Conservation (phyloP, 352 stramenopile species). For the Phytophthora hibernalis region DNA sequence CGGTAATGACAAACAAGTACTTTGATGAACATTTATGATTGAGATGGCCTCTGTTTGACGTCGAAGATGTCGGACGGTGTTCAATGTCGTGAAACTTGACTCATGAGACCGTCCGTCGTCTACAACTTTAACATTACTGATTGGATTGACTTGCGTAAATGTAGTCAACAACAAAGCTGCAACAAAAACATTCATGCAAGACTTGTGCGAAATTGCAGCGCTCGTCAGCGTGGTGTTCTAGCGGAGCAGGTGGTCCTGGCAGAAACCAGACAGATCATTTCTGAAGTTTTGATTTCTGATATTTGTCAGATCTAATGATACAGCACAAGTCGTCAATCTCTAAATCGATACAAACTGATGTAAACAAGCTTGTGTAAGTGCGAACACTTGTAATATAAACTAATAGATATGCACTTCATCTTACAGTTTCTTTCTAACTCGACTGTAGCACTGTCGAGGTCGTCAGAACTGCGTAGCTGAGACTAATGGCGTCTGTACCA, state of each 20-base stretch:
- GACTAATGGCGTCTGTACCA: constrained; percentile 1
- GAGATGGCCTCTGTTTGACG: too few species aligned
- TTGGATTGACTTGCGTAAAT: neutral
- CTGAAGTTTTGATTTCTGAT: constrained; percentile 13
- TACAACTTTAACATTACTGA: neutral
- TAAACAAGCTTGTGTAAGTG: neutral
- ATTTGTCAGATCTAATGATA: neutral
- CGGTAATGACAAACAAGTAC: constrained; percentile 11
- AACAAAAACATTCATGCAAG: constrained; percentile 6
- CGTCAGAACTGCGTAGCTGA: too few species aligned
- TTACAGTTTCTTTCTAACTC: too few species aligned
- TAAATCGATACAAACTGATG: neutral
- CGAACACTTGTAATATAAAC: neutral
- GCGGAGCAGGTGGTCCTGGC: constrained; percentile 7
- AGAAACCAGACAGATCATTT: constrained; percentile 16
- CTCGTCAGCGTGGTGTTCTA: constrained; percentile 22
- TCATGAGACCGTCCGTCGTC: neutral
- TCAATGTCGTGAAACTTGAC: neutral
- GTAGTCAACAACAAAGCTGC: neutral
- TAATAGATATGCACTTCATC: neutral
- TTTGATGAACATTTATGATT: neutral
- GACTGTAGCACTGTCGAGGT: too few species aligned
- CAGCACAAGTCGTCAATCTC: neutral
- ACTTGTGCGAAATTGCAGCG: neutral
- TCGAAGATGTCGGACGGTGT: neutral